Evolutionary conservation across 768 basidiomycete genomes (phyloP).

Genomic region (Panus rudis): DNA sequence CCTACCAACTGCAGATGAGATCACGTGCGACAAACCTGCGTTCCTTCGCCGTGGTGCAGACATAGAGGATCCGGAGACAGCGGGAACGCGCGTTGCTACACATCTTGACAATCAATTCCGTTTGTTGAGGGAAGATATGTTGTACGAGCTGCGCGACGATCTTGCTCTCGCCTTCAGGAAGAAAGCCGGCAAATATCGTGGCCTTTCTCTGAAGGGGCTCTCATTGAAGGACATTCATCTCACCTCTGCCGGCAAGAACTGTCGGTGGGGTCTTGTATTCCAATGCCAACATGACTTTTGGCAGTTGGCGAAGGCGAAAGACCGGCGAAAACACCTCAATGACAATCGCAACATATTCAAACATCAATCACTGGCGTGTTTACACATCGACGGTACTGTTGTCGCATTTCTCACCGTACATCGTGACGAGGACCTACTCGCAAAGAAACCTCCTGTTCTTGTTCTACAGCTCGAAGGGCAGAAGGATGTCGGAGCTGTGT

Average conservation of each 20-base stretch:
- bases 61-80: constrained; percentile 36
- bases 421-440: constrained; percentile 47
- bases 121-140: constrained; percentile 56
- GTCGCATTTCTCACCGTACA: constrained; percentile 47
- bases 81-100: constrained; percentile 31
- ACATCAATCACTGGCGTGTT: constrained; percentile 48
- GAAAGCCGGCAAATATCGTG: constrained; percentile 35
- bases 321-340: constrained; percentile 32
- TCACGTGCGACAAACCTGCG: constrained; percentile 35
- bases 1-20: constrained; percentile 55
- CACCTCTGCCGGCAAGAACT: constrained; percentile 26
- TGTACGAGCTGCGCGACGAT: constrained; percentile 52
- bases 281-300: constrained; percentile 24
- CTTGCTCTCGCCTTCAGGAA: constrained; percentile 33
- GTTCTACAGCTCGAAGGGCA: constrained; percentile 47
- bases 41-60: constrained; percentile 41
- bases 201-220: constrained; percentile 32
- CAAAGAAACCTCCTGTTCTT: constrained; percentile 40
- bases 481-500: constrained; percentile 28
- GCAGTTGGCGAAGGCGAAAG: constrained; percentile 23
- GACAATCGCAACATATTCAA: constrained; percentile 37
- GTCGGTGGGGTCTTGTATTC: constrained; percentile 29
- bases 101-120: constrained; percentile 66
- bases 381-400: constrained; percentile 41
- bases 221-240: constrained; percentile 29